These are phyloP conservation scores for Pyrenophora seminiperda DNA, from an alignment of 2,329 filamentous ascomycete species.

Conservation along the genomic window DNA sequence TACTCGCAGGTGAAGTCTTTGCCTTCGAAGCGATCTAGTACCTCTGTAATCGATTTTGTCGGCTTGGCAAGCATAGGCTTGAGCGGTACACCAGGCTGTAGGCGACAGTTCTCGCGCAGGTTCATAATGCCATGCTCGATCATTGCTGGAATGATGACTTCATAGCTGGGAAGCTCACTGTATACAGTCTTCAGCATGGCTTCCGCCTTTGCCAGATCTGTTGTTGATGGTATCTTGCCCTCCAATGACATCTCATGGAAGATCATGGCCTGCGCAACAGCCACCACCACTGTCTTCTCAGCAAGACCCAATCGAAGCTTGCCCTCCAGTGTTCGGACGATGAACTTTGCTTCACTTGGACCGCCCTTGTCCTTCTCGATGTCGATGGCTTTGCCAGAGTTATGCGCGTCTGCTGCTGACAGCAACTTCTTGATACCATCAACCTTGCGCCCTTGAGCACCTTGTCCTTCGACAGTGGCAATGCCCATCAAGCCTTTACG, in stretches of 20 bases:
- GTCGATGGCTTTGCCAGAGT: slow-evolving; percentile 70
- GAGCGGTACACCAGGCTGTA: slow-evolving; percentile 89
- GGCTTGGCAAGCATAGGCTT: slow-evolving; percentile 99
- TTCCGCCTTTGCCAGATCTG: slow-evolving; percentile 83
- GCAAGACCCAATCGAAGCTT: slow-evolving; percentile 91
- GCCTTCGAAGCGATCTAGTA: slow-evolving; percentile 92
- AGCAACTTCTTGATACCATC: slow-evolving; percentile 94
- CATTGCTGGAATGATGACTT: slow-evolving; percentile 90
- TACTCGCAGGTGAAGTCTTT: slow-evolving; percentile 98
- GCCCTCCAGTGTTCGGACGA: slow-evolving; percentile 91
- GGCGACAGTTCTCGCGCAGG: slow-evolving; percentile 81
- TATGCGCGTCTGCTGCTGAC: slow-evolving; percentile 81
- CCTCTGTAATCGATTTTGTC: slow-evolving; percentile 97
- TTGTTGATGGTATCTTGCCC: slow-evolving; percentile 71
- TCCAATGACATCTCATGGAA: slow-evolving; percentile 77
- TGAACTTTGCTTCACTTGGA: slow-evolving; percentile 90
- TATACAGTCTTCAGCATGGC: slow-evolving; percentile 87
- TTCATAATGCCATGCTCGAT: slow-evolving; percentile 84
- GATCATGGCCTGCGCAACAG: slow-evolving; percentile 85
- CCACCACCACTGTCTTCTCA: slow-evolving; percentile 88
- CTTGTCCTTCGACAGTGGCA: slow-evolving; percentile 83
- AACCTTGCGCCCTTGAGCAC: slow-evolving; percentile 88
- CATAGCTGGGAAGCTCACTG: slow-evolving; percentile 94
- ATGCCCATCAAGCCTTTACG: slow-evolving; percentile 87
- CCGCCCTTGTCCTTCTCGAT: slow-evolving; percentile 92